Evolutionary conservation across 2,329 filamentous ascomycete genomes (phyloP), one percentile per base, ranked within the genome.

Genomic region (Teratosphaeria gauchensis): DNA sequence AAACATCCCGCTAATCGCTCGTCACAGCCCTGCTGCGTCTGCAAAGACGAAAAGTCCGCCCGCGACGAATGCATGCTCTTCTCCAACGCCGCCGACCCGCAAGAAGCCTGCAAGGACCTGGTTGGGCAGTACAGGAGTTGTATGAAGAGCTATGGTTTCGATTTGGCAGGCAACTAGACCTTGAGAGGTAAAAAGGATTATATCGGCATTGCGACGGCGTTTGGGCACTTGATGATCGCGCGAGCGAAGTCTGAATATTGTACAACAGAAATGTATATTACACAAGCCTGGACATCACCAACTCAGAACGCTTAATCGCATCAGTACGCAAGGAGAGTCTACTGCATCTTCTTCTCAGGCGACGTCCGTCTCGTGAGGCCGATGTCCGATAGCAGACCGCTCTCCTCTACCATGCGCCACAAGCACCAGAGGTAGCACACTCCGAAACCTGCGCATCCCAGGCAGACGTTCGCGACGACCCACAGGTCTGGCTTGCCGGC

Each of bases 1-100:
- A 9, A n/a, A 56, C 14, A 2, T 21, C 16, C 19, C 11, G 16
- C 42, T 48, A 16, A 53, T 14, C 7, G 24, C 19, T 16, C 31
- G 6, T 4, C 19, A 35, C 69, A 96, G 90, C 92, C 92, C 51
- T 97, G 94, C 83, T 97, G 94, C 73, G 94, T 97, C 32, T 99
- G 94, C 84, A 96, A 92, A 73, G 85, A 94, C 52, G 91, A 99
- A 75, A 99, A 99, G 76, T 81, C 89, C 46, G 83, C 83, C 67
- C 90, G 94, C 63, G 94, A 99, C 78, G 92, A 99, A 77, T 99
- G 94, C 81, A 97, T 99, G 92, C 88, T 99, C 58, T 96, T 97
- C 79, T 95, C 90, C 58, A 91, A 84, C 63, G 82, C 89, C 61
- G 82, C 86, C 70, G 88, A 96, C 71, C 90, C 94, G 46, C 83